Conservation (phyloP, 768 basidiomycete species). For the Cubamyces lactineus region DNA sequence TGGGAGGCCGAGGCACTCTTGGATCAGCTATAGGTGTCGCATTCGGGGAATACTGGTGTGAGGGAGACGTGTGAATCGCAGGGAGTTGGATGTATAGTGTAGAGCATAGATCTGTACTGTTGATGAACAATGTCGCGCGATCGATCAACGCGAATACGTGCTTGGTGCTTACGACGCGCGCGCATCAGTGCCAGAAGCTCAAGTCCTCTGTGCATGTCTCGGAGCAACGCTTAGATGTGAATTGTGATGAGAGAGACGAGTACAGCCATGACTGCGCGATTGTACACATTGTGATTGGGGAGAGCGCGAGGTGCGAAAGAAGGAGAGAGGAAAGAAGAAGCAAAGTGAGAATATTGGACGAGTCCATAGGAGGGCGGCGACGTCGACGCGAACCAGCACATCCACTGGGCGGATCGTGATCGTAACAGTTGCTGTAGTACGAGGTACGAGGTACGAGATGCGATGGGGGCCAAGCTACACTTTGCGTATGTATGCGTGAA, state of each 20-base stretch:
- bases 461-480: constrained; percentile 2
- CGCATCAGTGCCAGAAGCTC: too few species aligned
- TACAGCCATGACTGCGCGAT: constrained; percentile 23
- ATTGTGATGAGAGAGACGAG: constrained; percentile 11
- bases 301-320: not conserved
- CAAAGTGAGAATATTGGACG: not conserved
- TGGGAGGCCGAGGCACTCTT: constrained; percentile 96
- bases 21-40: constrained; percentile 23
- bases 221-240: constrained; percentile 16
- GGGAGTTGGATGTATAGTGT: not conserved
- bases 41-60: too few species aligned
- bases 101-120: too few species aligned
- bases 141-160: too few species aligned
- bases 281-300: constrained; percentile 17
- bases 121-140: too few species aligned
- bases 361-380: constrained; percentile 11
- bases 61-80: too few species aligned
- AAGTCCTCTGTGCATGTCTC: not conserved
- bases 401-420: not conserved
- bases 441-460: not conserved
- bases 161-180: too few species aligned
- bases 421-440: too few species aligned
- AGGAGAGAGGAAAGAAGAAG: not conserved
- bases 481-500: not conserved
- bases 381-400: constrained; percentile 18